phyloP scores from a whole-genome alignment of 495 filamentous ascomycete species.

The Penicillium nucicola region DNA sequence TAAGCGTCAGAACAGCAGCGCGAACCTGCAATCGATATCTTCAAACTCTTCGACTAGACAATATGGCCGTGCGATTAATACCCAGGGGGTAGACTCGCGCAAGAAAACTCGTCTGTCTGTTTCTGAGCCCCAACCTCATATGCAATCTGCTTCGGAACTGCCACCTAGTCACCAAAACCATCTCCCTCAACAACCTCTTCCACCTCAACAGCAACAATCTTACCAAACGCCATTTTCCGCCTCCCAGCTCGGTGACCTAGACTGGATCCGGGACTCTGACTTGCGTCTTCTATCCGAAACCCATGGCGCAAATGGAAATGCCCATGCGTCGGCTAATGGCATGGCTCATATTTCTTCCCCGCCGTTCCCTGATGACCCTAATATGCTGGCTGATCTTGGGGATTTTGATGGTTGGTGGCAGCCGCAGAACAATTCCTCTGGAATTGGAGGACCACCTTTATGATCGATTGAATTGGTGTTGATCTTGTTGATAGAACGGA shows the following conservation, averaged over 20 bases:
- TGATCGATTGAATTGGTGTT: neutral
- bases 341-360: constrained; percentile 7
- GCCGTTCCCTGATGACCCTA: constrained; percentile 23
- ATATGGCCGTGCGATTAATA: neutral
- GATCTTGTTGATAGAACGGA: neutral
- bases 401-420: constrained; percentile 43
- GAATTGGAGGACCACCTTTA: neutral
- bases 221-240: constrained; percentile 5
- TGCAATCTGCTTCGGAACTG: neutral
- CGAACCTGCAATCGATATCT: constrained; percentile 9
- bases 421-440: neutral
- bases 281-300: constrained; percentile 29
- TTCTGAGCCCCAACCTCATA: neutral
- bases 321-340: neutral
- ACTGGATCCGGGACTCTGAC: constrained; percentile 35
- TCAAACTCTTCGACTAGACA: constrained; percentile 3
- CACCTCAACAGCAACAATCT: constrained; percentile 3
- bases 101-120: constrained; percentile 30
- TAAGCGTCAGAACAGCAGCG: constrained; percentile 35
- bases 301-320: constrained; percentile 7
- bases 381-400: constrained; percentile 30
- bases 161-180: neutral
- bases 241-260: constrained; percentile 25
- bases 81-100: constrained; percentile 14
- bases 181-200: neutral